Evolutionary conservation across 2,329 filamentous ascomycete genomes (phyloP).

Genomic region (Ophiostoma perfectum): DNA sequence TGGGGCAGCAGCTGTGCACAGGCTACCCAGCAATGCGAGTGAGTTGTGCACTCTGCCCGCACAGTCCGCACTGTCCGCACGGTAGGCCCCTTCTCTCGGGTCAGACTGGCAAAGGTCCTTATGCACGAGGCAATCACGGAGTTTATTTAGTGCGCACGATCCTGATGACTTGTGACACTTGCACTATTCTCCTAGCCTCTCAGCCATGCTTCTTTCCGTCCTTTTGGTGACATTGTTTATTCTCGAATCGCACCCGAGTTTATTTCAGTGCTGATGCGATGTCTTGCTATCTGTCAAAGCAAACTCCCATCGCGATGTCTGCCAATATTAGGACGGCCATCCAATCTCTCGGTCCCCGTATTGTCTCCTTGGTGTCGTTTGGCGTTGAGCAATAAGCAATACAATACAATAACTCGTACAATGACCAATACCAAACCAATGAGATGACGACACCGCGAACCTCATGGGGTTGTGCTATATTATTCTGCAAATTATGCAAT

Average conservation of each 20-base stretch:
- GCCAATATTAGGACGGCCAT: too few species aligned
- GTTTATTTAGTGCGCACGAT: too few species aligned
- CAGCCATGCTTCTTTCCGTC: neutral
- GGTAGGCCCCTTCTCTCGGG: neutral
- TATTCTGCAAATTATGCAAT: neutral
- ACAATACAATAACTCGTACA: neutral
- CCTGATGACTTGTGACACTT: neutral
- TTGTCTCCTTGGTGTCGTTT: too few species aligned
- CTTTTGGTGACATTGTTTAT: too few species aligned
- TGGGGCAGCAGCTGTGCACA: neutral
- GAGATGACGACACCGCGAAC: neutral
- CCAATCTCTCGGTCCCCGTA: too few species aligned
- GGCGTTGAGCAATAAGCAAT: neutral
- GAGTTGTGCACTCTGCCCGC: too few species aligned
- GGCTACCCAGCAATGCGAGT: too few species aligned
- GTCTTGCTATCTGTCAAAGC: too few species aligned
- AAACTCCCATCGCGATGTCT: too few species aligned
- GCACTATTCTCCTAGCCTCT: constrained; percentile 7
- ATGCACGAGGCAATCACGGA: neutral
- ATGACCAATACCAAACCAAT: neutral
- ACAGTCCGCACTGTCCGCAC: neutral
- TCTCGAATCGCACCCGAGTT: too few species aligned
- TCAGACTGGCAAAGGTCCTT: neutral
- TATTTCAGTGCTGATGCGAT: too few species aligned
- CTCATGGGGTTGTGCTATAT: constrained; percentile 3